Base-by-base conservation (phyloP, 345 rosid genomes). In the Salix udensis region DNA sequence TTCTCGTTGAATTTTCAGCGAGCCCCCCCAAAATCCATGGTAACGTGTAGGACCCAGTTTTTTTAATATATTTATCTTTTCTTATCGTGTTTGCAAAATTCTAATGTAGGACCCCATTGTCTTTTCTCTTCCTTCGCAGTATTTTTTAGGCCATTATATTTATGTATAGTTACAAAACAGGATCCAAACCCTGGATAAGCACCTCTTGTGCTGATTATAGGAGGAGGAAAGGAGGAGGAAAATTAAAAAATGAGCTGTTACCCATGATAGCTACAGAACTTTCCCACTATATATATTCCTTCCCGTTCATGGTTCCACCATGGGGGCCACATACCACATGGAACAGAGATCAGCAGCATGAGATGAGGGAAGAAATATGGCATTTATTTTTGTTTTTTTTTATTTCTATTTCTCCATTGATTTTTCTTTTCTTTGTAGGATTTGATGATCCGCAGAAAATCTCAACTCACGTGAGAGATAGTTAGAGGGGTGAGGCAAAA, bases 211-310 rank as follows among this genome's bases (percentile, higher is more conserved):
- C 16, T 72, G 40, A 53, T 14, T 12, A 42, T n/a, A 39, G 78
- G 62, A 30, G 23, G 69, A 50, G 65, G 58, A 26, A n/a, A 31
- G 2, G 14, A 18, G 58, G 30, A 7, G 19, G 44, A 68, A 31
- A 26, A 48, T 15, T 0, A 24, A 11, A 65, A 9, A 36, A 65
- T 76, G 84, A 86, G 88, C 86, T 85, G 88, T 83, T 66, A 46
- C 53, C 81, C 87, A 84, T 70, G 68, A 82, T 73, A 15, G 72
- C 14, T n/a, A 69, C 73, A 68, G 77, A 70, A 40, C 70, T 81
- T 79, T 72, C 60, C 68, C 42, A 53, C 58, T 55, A 15, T 69
- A 19, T 55, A 15, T 69, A 28, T 7, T 30, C 52, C 64, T 31
- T 39, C 74, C 65, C 67, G 52, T 48, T 70, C 68, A 26, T 58